Evolutionary conservation across 768 basidiomycete genomes (phyloP).

Genomic region (Auriscalpium orientale): DNA sequence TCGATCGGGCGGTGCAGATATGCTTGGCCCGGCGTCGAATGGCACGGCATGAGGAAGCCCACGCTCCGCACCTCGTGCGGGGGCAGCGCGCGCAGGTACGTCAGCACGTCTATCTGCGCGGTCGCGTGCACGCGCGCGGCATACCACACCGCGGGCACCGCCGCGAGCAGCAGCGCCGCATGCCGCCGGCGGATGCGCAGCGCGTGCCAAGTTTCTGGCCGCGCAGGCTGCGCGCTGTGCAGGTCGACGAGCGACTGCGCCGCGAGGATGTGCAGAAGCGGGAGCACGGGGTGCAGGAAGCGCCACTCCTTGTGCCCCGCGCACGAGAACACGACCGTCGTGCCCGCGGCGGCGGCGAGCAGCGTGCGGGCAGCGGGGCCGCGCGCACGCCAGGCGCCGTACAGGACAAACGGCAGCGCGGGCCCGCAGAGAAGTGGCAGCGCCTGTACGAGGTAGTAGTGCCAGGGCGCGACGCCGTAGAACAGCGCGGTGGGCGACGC

Average conservation of each 20-base stretch:
- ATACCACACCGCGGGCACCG: constrained; percentile 60
- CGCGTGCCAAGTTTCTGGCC: constrained; percentile 2
- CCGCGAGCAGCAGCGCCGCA: constrained; percentile 39
- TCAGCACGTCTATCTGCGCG: constrained; percentile 71
- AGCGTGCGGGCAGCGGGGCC: constrained; percentile 25
- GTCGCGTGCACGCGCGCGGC: constrained; percentile 68
- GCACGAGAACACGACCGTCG: constrained; percentile 62
- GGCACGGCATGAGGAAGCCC: constrained; percentile 92
- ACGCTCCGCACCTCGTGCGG: constrained; percentile 42
- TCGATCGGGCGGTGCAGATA: constrained; percentile 71
- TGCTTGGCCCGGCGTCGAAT: constrained; percentile 90
- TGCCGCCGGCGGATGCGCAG: constrained; percentile 29
- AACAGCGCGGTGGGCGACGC: constrained; percentile 83
- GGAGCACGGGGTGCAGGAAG: constrained; percentile 88
- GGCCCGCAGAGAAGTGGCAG: constrained; percentile 77
- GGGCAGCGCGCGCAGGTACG: constrained; percentile 54
- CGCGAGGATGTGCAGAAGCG: constrained; percentile 74
- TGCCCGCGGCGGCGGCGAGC: constrained; percentile 49
- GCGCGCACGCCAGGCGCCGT: constrained; percentile 41
- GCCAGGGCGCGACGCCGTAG: constrained; percentile 81
- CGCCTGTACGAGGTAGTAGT: constrained; percentile 84
- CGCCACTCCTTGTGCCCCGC: constrained; percentile 97
- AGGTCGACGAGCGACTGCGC: constrained; percentile 57
- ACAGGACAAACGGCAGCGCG: constrained; percentile 61
- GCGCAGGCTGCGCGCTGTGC: neutral